phyloP scores from a whole-genome alignment of 805 yeast species.

The Scheffersomyces amazonensis region DNA sequence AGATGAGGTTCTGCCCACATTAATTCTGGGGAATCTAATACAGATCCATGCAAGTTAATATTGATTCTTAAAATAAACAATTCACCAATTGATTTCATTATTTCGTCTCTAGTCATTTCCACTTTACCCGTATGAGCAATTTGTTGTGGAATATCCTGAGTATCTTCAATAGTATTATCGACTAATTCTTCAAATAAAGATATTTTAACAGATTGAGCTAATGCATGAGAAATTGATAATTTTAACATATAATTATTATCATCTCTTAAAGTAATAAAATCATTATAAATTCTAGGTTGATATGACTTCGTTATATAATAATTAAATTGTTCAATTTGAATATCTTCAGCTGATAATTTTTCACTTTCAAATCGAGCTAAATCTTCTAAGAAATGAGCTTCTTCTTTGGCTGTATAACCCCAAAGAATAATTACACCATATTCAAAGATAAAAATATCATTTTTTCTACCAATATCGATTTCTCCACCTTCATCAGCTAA shows the following conservation, averaged over 20 bases:
- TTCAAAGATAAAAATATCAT: conserved; percentile 86
- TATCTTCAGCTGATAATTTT: conserved; percentile 85
- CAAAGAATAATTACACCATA: conserved; percentile 97
- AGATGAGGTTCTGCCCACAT: conserved; percentile 99
- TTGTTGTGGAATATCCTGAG: conserved; percentile 95
- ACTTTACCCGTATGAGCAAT: conserved; percentile 94
- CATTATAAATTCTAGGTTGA: conserved; percentile 94
- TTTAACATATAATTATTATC: conserved; percentile 89
- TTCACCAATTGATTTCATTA: conserved; percentile 97
- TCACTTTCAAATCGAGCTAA: conserved; percentile 90
- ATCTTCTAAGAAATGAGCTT: conserved; percentile 74
- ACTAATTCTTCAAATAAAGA: conserved; percentile 94
- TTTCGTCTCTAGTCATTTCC: conserved; percentile 88
- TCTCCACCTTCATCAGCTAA: conserved; percentile 95
- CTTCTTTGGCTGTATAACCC: conserved; percentile 90
- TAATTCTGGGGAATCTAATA: conserved; percentile 92
- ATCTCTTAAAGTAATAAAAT: conserved; percentile 88
- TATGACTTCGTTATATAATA: conserved; percentile 91
- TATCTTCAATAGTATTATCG: conserved; percentile 94
- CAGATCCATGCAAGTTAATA: conserved; percentile 81
- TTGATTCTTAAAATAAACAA: conserved; percentile 82
- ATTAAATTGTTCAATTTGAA: conserved; percentile 92
- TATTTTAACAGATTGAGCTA: conserved; percentile 93
- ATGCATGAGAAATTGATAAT: conserved; percentile 89
- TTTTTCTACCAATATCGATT: conserved; percentile 77